These are phyloP conservation scores for Ensete ventricosum DNA, from an alignment of 176 grass and related monocot genomes.

Conservation along the genomic window DNA sequence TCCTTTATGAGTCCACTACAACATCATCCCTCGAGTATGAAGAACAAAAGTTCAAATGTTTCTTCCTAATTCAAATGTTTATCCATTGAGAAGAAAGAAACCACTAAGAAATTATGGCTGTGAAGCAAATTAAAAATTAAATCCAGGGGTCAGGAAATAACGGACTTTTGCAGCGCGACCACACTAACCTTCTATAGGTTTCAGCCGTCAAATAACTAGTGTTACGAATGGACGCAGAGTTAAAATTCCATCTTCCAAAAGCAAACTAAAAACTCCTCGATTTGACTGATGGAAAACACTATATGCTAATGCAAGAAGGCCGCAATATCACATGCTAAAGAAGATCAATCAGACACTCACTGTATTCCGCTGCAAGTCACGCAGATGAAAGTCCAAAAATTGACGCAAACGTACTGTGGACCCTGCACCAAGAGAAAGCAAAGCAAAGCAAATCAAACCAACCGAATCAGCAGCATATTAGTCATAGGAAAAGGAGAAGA, in stretches of 20 bases:
- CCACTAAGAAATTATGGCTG: too few relatives aligned
- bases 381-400: conserved; percentile 89
- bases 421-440: conserved; percentile 64
- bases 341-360: conserved; percentile 50
- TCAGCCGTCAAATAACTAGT: too few relatives aligned
- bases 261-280: background rate
- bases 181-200: too few relatives aligned
- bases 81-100: too few relatives aligned
- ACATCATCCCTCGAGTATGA: too few relatives aligned
- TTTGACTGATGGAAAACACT: conserved; percentile 1
- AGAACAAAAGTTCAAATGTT: too few relatives aligned
- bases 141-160: too few relatives aligned
- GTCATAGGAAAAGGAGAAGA: background rate
- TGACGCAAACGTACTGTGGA: conserved; percentile 87
- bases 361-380: conserved; percentile 91
- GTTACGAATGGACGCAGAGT: background rate
- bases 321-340: background rate
- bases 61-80: too few relatives aligned
- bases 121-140: too few relatives aligned
- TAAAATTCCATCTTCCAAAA: background rate
- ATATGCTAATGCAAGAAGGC: background rate
- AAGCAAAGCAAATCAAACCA: background rate
- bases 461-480: background rate
- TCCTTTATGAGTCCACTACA: too few relatives aligned
- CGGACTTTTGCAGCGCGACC: too few relatives aligned